These are phyloP conservation scores for Spinacia oleracea DNA, from an alignment of 179 eudicot genomes.

Conservation along the genomic window DNA sequence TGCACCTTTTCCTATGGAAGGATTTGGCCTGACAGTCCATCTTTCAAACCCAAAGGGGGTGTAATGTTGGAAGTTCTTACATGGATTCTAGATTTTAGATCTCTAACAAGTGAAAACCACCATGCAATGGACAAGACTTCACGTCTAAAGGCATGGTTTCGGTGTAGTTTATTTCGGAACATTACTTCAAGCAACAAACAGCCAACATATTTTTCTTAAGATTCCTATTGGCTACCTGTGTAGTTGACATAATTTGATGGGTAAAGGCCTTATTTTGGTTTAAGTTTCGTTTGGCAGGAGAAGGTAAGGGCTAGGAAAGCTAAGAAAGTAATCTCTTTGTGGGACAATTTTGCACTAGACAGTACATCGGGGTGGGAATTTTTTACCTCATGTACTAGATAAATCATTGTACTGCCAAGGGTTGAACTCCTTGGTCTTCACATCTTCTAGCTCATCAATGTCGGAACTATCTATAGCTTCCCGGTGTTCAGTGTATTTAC, in stretches of 20 bases:
- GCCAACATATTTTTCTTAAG: not conserved
- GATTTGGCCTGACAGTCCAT: not conserved
- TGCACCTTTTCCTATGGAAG: not conserved
- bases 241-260: not conserved
- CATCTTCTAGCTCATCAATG: constrained; percentile 36
- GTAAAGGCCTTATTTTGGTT: not conserved
- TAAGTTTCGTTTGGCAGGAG: not conserved
- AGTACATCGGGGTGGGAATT: not conserved
- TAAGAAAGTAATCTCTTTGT: not conserved
- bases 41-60: not conserved
- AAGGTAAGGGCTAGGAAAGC: not conserved
- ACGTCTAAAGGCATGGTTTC: not conserved
- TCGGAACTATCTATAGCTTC: constrained; percentile 35
- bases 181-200: not conserved
- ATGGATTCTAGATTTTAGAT: not conserved
- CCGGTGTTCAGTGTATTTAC: constrained; percentile 40
- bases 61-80: not conserved
- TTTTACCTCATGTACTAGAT: constrained; percentile 37
- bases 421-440: constrained; percentile 41
- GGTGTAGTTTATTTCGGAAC: not conserved
- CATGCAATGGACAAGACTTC: not conserved
- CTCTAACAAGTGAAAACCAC: not conserved
- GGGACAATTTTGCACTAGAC: not conserved
- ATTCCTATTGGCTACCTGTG: not conserved
- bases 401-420: constrained; percentile 48